A percentile compares a stretch with the other conserved stretches of the same genome.
These are phyloP conservation scores for Huntiella abstrusa DNA, from an alignment of 2,329 filamentous ascomycete species.

Conservation along the genomic window DNA sequence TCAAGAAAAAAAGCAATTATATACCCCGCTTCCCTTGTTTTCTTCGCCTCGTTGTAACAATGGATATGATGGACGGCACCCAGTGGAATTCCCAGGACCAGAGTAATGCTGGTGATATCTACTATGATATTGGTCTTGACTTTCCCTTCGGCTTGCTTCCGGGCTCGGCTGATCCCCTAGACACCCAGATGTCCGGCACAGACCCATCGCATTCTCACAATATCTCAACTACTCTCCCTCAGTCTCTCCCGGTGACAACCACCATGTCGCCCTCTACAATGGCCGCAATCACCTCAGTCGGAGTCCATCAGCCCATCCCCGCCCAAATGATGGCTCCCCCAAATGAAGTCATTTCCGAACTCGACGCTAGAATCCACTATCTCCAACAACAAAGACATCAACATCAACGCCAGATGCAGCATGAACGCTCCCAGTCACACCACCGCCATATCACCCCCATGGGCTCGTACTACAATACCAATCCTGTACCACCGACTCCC, in stretches of 20 bases:
- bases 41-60: neutral
- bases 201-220: conserved; percentile 22
- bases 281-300: conserved; percentile 28
- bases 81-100: conserved; percentile 39
- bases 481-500: conserved; percentile 55
- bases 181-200: conserved; percentile 31
- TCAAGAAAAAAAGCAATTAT: too few species aligned
- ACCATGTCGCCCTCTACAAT: conserved; percentile 20
- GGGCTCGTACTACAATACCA: conserved; percentile 34
- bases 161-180: conserved; percentile 23
- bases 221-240: conserved; percentile 6
- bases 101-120: conserved; percentile 35
- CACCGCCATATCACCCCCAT: conserved; percentile 8
- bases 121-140: conserved; percentile 35
- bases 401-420: conserved; percentile 37
- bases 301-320: conserved; percentile 27
- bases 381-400: conserved; percentile 46
- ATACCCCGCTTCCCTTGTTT: too few species aligned
- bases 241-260: conserved; percentile 16
- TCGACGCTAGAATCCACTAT: conserved; percentile 48
- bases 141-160: conserved; percentile 33
- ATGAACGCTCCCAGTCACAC: conserved; percentile 32
- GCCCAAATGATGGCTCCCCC: conserved; percentile 26
- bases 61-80: conserved; percentile 10
- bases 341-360: conserved; percentile 34